Base-by-base conservation (phyloP, 306 rosid genomes). In the Dalbergia cultrata region DNA sequence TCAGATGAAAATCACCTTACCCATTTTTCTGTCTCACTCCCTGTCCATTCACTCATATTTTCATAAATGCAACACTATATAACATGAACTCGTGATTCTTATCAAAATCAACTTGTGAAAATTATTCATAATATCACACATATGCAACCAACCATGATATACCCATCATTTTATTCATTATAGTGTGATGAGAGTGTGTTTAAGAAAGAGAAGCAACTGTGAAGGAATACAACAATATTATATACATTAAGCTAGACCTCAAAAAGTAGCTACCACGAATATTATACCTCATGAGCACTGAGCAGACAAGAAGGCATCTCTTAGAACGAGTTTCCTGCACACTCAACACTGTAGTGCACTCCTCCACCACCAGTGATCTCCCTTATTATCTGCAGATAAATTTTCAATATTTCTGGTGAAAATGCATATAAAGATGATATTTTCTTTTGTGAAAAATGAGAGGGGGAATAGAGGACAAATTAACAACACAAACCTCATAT, bases 301-400 rank as follows among this genome's bases (percentile, higher is more conserved):
- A 21, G 88, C 67, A 39, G 90, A 87, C 49, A 87, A 84, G 84
- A 88, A 92, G 53, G 94, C 90, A 74, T 88, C 88, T 17, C 94
- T 80, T 26, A 92, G 85, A 83, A 90, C 80, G 3, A 11, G 57
- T 87, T 85, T 52, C 97, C 97, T 2, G 85, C 63, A 76, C 97
- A 90, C 70, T 92, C 97, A 78, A 92, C 90, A 89, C 94, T 88
- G 47, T 77, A 87, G 83, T 92, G 81, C 44, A 88, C 94, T 10
- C 97, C 97, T 47, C 94, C 94, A 0, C 54, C 77, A 0, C 31
- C 31, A 26, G 86, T 80, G 53, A 90, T 84, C 72, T 92, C 89
- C 60, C 83, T 82, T 12, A 92, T 85, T 75, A 7, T 85, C 97
- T 92, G 89, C 61, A 65, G 13, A 76, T 53, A 71, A 82, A 80